phyloP scores from a whole-genome alignment of 345 rosid species.

The Aquilaria malaccensis region DNA sequence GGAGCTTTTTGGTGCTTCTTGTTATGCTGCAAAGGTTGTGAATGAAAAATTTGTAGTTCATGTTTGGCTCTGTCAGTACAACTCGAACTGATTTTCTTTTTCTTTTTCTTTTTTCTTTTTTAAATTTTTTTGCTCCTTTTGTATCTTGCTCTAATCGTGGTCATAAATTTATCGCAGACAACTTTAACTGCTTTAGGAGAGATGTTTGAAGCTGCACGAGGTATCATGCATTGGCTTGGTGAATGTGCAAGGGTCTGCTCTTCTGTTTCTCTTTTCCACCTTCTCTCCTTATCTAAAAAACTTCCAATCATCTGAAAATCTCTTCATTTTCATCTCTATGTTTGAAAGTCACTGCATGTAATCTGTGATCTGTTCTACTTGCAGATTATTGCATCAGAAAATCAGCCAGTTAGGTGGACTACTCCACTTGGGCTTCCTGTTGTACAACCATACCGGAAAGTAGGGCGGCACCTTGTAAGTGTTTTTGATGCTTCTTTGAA shows the following conservation, averaged over 20 bases:
- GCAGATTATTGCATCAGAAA: constrained; percentile 86
- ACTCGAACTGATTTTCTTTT: no score
- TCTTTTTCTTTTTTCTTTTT: no score
- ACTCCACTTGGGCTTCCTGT: constrained; percentile 98
- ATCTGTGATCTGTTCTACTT: constrained; percentile 10
- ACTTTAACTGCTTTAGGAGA: constrained; percentile 84
- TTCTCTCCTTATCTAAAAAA: background rate
- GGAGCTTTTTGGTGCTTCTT: constrained; percentile 58
- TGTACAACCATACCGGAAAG: constrained; percentile 85
- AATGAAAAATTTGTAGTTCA: constrained; percentile 6
- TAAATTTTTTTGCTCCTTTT: no score
- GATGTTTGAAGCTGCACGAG: constrained; percentile 96
- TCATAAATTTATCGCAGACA: constrained; percentile 36
- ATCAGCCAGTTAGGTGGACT: constrained; percentile 88
- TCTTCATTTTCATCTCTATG: background rate
- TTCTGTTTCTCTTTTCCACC: constrained; percentile 1
- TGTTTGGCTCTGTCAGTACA: no score
- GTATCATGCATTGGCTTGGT: constrained; percentile 93
- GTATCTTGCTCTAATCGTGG: constrained; percentile 6
- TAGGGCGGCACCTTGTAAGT: constrained; percentile 75
- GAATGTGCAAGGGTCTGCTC: constrained; percentile 86
- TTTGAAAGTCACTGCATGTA: background rate
- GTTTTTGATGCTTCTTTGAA: constrained; percentile 5
- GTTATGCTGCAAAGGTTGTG: constrained; percentile 95
- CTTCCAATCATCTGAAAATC: constrained; percentile 3